Evolutionary conservation across 306 rosid genomes (phyloP).

Genomic region (Cucurbita maxima): DNA sequence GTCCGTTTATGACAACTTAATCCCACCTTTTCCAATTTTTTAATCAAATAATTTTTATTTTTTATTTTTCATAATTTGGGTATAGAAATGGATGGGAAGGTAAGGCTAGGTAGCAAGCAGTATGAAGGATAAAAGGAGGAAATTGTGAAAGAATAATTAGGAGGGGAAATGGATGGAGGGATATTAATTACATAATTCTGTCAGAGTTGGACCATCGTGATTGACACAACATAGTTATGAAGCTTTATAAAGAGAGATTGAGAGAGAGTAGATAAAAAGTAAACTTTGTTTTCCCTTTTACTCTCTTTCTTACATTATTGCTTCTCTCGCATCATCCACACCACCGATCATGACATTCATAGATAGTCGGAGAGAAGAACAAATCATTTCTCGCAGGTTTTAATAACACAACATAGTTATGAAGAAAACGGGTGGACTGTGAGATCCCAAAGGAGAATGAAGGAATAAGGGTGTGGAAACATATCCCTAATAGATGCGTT

Average conservation of each 20-base stretch:
- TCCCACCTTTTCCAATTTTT: too few relatives aligned
- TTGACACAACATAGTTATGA: neutral
- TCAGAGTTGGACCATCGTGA: conserved; percentile 2
- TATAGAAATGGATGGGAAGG: neutral
- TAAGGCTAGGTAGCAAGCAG: neutral
- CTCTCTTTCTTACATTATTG: neutral
- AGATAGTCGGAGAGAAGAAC: too few relatives aligned
- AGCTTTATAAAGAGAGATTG: neutral
- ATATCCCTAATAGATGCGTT: too few relatives aligned
- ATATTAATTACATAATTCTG: neutral
- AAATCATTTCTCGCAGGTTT: too few relatives aligned
- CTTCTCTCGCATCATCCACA: neutral
- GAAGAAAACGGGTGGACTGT: too few relatives aligned
- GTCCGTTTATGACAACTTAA: too few relatives aligned
- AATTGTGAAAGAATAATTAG: neutral
- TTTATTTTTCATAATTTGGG: neutral
- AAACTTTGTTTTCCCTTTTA: neutral
- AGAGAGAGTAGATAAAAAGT: neutral
- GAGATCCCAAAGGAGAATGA: too few relatives aligned
- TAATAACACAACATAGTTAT: too few relatives aligned
- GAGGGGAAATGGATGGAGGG: neutral
- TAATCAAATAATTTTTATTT: too few relatives aligned
- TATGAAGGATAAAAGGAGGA: neutral
- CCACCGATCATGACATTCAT: too few relatives aligned
- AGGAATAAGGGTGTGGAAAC: too few relatives aligned